Conservation (phyloP, 1,139 yeast genomes). For the Geotrichum phurueaensis region DNA sequence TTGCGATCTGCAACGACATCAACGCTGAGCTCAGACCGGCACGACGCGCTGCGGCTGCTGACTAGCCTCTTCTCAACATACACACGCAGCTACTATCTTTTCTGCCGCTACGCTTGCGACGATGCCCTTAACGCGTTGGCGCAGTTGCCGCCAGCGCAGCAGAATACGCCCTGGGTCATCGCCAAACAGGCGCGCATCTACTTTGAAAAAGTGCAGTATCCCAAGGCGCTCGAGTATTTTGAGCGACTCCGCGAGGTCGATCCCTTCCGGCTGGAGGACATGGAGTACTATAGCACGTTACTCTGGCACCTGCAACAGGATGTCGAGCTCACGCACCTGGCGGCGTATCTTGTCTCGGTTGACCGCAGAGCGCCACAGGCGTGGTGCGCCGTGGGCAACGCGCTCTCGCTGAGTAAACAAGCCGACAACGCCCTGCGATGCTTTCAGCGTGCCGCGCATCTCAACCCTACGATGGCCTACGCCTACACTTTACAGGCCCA, state of each 20-base stretch:
- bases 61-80: constrained; percentile 51
- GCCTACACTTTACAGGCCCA: constrained; percentile 94
- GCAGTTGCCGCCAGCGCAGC: constrained; percentile 56
- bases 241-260: constrained; percentile 58
- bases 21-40: constrained; percentile 2
- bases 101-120: constrained; percentile 68
- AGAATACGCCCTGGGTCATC: constrained; percentile 79
- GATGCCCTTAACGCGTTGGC: constrained; percentile 69
- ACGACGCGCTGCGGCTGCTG: constrained; percentile 26
- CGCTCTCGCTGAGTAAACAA: constrained; percentile 76
- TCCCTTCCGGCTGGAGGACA: constrained; percentile 76
- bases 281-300: constrained; percentile 86
- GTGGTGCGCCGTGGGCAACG: constrained; percentile 90
- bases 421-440: constrained; percentile 89
- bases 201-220: constrained; percentile 83
- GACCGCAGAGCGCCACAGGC: constrained; percentile 68
- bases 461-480: constrained; percentile 51
- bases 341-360: constrained; percentile 71
- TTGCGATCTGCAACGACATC: constrained; percentile 8
- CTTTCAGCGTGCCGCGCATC: constrained; percentile 69
- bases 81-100: constrained; percentile 61
- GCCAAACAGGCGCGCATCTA: constrained; percentile 74
- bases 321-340: constrained; percentile 69
- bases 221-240: constrained; percentile 64
- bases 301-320: constrained; percentile 90